phyloP scores from a whole-genome alignment of 2,329 filamentous ascomycete genomes.

The Fusarium buxicola region DNA sequence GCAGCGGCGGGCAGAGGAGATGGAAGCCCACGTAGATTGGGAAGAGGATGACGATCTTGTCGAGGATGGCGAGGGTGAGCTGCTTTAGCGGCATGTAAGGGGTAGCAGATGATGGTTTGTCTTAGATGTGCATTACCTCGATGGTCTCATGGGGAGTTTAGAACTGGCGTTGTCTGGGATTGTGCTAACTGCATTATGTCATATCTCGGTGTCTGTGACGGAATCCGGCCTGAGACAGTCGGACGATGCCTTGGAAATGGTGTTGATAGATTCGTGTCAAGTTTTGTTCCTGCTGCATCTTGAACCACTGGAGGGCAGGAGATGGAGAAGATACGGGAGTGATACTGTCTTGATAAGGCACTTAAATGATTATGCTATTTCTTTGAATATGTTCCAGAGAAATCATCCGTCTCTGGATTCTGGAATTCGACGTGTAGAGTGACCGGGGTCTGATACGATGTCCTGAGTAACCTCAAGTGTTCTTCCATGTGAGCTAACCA shows the following conservation, averaged over 20 bases:
- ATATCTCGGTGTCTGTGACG: constrained; percentile 5
- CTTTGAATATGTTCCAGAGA: no score
- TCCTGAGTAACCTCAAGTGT: no score
- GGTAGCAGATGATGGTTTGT: not conserved
- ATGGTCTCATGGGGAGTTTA: constrained; percentile 6
- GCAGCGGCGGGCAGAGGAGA: constrained; percentile 67
- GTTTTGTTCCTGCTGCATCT: not conserved
- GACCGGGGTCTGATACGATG: no score
- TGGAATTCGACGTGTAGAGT: no score
- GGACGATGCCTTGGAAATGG: not conserved
- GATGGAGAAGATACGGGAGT: no score
- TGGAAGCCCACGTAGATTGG: constrained; percentile 68
- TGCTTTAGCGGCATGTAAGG: constrained; percentile 19
- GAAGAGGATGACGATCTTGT: constrained; percentile 65
- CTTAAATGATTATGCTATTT: no score
- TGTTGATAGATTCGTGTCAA: not conserved
- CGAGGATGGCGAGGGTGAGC: constrained; percentile 28
- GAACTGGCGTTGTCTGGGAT: constrained; percentile 23
- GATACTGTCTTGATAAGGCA: no score
- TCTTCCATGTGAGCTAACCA: no score
- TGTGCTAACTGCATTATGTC: not conserved
- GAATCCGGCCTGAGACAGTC: not conserved
- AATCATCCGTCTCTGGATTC: no score
- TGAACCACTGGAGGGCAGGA: no score
- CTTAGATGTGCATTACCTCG: constrained; percentile 17